Evolutionary conservation across 495 filamentous ascomycete genomes (phyloP).

Genomic region (Aspergillus homomorphus): DNA sequence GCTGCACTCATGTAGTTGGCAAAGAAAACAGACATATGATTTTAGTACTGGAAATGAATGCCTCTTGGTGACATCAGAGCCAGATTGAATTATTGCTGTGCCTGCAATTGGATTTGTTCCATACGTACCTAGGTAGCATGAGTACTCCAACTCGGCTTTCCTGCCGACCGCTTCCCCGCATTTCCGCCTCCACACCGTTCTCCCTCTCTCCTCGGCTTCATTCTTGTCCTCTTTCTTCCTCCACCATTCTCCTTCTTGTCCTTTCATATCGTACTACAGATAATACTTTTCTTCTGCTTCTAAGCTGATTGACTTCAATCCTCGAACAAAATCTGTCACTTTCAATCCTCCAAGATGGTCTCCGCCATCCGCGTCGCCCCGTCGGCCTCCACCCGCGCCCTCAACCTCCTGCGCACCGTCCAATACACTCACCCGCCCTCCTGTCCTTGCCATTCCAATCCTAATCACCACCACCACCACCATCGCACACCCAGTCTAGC

Average conservation of each 20-base stretch:
- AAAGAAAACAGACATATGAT: too few relatives aligned
- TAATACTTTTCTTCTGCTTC: not conserved
- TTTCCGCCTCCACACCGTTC: not conserved
- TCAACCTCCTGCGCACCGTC: slow-evolving; percentile 79
- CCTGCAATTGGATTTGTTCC: too few relatives aligned
- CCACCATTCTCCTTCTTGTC: slow-evolving; percentile 13
- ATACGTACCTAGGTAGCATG: too few relatives aligned
- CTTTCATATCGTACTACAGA: too few relatives aligned
- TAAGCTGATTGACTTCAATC: not conserved
- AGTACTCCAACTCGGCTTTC: not conserved
- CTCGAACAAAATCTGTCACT: not conserved
- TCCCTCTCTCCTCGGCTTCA: slow-evolving; percentile 3
- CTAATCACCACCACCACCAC: slow-evolving; percentile 68
- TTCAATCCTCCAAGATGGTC: slow-evolving; percentile 34
- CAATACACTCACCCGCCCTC: slow-evolving; percentile 86
- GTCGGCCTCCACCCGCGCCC: slow-evolving; percentile 71
- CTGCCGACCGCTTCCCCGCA: slow-evolving; percentile 1
- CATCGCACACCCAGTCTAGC: slow-evolving; percentile 50
- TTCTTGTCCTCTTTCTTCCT: slow-evolving; percentile 12
- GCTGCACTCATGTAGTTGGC: too few relatives aligned
- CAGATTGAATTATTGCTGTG: too few relatives aligned
- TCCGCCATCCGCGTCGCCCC: slow-evolving; percentile 58
- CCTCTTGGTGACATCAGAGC: too few relatives aligned
- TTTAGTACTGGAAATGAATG: too few relatives aligned
- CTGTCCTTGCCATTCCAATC: slow-evolving; percentile 91